Evolutionary conservation across 2,329 filamentous ascomycete genomes (phyloP).

Genomic region (Colletotrichum paranaense): DNA sequence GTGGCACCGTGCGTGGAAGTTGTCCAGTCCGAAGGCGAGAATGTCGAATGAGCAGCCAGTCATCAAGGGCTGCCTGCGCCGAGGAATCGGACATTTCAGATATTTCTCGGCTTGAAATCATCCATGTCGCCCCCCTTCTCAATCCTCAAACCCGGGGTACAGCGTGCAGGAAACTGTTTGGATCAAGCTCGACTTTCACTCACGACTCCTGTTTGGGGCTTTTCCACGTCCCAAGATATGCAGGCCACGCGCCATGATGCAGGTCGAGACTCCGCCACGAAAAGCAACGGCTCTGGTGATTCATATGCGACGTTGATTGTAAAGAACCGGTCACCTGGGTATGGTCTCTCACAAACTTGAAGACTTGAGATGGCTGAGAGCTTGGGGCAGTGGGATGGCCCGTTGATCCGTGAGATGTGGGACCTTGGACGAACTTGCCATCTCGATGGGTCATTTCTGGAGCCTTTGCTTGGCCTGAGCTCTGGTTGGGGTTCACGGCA

Average conservation of each 20-base stretch:
- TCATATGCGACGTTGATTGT: not conserved
- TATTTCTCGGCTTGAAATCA: not conserved
- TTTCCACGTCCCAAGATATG: not conserved
- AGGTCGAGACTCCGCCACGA: constrained; percentile 13
- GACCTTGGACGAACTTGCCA: constrained; percentile 26
- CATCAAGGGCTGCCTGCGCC: not conserved
- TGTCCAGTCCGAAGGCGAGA: not conserved
- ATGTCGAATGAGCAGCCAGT: not conserved
- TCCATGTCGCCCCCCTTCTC: not conserved
- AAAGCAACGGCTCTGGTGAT: not conserved
- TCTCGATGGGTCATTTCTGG: not conserved
- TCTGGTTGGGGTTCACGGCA: not conserved
- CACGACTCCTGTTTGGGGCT: constrained; percentile 23
- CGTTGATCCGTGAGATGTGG: not conserved
- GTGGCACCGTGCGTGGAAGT: not conserved
- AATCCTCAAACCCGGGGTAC: constrained; percentile 27
- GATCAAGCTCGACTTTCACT: not conserved
- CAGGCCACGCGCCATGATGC: constrained; percentile 18
- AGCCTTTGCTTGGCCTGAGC: constrained; percentile 2
- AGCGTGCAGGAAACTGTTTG: constrained; percentile 1
- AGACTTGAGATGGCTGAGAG: constrained; percentile 24
- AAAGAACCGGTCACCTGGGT: not conserved
- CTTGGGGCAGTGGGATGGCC: constrained; percentile 22
- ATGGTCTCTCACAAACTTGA: not conserved
- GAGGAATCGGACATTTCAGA: not conserved